Conservation (phyloP, 2,329 filamentous ascomycete genomes). For the Metarhizium guizhouense region DNA sequence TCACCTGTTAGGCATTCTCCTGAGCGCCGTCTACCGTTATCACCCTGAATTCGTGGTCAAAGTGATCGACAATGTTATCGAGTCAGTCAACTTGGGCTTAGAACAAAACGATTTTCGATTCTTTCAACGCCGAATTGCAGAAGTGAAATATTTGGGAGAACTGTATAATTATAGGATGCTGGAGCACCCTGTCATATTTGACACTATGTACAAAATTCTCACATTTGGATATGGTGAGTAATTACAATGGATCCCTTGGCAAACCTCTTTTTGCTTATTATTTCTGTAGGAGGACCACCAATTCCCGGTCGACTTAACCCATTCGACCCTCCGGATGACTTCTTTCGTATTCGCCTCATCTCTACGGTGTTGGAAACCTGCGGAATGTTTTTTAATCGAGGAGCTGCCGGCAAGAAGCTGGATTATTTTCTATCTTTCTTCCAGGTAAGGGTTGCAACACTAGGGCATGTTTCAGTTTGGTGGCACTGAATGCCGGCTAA, state of each 20-base stretch:
- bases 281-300: constrained; percentile 59
- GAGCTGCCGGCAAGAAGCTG: constrained; percentile 88
- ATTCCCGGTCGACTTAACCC: constrained; percentile 66
- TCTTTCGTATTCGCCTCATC: constrained; percentile 86
- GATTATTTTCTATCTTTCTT: constrained; percentile 97
- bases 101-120: constrained; percentile 97
- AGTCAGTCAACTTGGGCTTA: constrained; percentile 77
- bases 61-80: constrained; percentile 87
- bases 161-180: constrained; percentile 97
- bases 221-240: constrained; percentile 74
- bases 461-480: neutral
- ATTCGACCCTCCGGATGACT: constrained; percentile 86
- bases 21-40: constrained; percentile 82
- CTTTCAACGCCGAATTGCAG: constrained; percentile 87
- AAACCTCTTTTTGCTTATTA: neutral
- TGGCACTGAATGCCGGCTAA: neutral
- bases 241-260: neutral
- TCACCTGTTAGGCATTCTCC: constrained; percentile 81
- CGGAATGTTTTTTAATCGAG: constrained; percentile 91
- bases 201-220: constrained; percentile 87
- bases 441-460: constrained; percentile 42
- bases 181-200: constrained; percentile 90
- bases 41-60: constrained; percentile 84
- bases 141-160: constrained; percentile 93
- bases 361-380: constrained; percentile 89